These are phyloP conservation scores for Xylaria sp. DNA, from an alignment of 2,329 filamentous ascomycete species.

Conservation along the genomic window DNA sequence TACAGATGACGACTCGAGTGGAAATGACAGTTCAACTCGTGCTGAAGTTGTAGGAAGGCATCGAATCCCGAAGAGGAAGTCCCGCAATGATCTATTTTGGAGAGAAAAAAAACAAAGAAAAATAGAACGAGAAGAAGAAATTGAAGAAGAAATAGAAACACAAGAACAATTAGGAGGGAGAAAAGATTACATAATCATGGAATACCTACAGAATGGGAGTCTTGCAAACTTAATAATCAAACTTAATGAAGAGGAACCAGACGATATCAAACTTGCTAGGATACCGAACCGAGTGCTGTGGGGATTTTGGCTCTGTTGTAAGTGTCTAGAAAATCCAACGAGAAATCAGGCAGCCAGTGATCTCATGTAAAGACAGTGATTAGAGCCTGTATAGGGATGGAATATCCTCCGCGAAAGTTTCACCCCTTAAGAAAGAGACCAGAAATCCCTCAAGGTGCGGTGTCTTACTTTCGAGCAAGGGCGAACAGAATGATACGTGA, in stretches of 20 bases:
- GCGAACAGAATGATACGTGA: slow-evolving; percentile 14
- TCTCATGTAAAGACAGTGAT: slow-evolving; percentile 36
- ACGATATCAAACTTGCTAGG: neutral
- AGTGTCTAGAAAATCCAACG: slow-evolving; percentile 21
- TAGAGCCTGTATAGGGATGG: slow-evolving; percentile 39
- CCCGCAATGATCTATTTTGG: neutral
- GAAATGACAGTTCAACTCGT: slow-evolving; percentile 31
- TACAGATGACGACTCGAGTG: slow-evolving; percentile 34
- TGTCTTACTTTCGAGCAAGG: neutral
- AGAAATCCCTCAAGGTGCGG: neutral
- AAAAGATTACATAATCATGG: slow-evolving; percentile 36
- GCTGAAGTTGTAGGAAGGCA: slow-evolving; percentile 7
- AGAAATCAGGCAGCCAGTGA: neutral
- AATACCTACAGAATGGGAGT: slow-evolving; percentile 39
- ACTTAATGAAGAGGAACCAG: neutral
- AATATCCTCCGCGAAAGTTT: slow-evolving; percentile 42
- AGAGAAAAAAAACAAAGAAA: neutral
- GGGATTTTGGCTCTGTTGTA: slow-evolving; percentile 38
- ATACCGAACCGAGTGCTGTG: slow-evolving; percentile 37
- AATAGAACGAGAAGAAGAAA: neutral
- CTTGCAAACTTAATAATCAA: slow-evolving; percentile 33
- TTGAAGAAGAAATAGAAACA: neutral
- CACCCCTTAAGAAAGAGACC: slow-evolving; percentile 29
- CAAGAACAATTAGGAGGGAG: neutral
- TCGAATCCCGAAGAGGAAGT: neutral